Conservation (phyloP, 2,329 filamentous ascomycete species). For the Phialophora macrospora region DNA sequence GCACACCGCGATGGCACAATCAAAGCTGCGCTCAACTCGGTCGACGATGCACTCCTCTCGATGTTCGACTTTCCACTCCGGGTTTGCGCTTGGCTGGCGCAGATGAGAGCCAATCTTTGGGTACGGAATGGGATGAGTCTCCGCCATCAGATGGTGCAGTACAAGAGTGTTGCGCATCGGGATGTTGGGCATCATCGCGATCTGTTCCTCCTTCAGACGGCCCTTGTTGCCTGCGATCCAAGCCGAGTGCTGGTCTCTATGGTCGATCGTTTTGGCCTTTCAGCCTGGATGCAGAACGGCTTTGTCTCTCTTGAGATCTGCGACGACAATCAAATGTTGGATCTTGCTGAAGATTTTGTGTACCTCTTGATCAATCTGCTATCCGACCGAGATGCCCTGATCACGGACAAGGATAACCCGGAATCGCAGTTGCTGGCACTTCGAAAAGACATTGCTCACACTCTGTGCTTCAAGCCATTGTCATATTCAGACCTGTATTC, state of each 20-base stretch:
- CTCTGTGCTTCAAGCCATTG: slow-evolving; percentile 92
- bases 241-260: slow-evolving; percentile 84
- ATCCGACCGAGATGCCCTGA: slow-evolving; percentile 82
- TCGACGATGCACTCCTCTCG: slow-evolving; percentile 81
- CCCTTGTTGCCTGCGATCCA: slow-evolving; percentile 82
- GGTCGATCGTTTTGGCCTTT: slow-evolving; percentile 88
- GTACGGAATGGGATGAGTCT: slow-evolving; percentile 96
- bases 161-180: slow-evolving; percentile 83
- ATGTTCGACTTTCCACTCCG: slow-evolving; percentile 92
- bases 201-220: slow-evolving; percentile 90
- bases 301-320: slow-evolving; percentile 76
- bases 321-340: slow-evolving; percentile 85
- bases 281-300: slow-evolving; percentile 81
- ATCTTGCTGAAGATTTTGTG: slow-evolving; percentile 94
- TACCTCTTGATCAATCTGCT: slow-evolving; percentile 89
- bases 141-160: slow-evolving; percentile 91
- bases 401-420: slow-evolving; percentile 69
- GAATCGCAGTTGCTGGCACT: slow-evolving; percentile 72
- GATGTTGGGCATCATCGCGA: slow-evolving; percentile 95
- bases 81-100: slow-evolving; percentile 93
- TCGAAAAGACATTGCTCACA: slow-evolving; percentile 87
- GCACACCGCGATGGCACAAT: slow-evolving; percentile 28
- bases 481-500: slow-evolving; percentile 90
- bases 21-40: slow-evolving; percentile 39
- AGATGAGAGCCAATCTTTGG: slow-evolving; percentile 99